Evolutionary conservation across 169 alveolate genomes (phyloP).

Genomic region (Plasmodium chabaudi): DNA sequence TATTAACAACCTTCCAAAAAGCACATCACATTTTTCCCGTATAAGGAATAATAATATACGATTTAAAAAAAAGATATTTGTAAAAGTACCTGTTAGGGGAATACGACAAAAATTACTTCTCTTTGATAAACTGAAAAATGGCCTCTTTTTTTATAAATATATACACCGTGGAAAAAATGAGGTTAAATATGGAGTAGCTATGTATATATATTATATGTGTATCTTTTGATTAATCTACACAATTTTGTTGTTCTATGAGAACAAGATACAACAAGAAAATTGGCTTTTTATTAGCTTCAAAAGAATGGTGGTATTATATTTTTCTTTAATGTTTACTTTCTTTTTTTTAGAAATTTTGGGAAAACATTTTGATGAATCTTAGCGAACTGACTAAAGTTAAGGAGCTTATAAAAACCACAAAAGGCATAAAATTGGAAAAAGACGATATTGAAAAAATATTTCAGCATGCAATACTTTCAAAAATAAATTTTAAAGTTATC

Average conservation of each 20-base stretch:
- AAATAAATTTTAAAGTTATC: slow-evolving; percentile 14
- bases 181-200: slow-evolving; percentile 8
- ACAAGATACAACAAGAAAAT: no score
- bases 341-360: slow-evolving; percentile 25
- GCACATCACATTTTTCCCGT: neutral
- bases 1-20: neutral
- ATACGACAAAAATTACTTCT: slow-evolving; percentile 1
- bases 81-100: slow-evolving; percentile 4
- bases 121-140: slow-evolving; percentile 23
- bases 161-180: slow-evolving; percentile 18
- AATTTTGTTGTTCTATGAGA: no score
- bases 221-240: no score
- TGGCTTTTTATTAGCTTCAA: no score
- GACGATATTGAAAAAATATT: slow-evolving; percentile 36
- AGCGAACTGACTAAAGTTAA: slow-evolving; percentile 26
- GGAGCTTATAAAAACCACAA: slow-evolving; percentile 7
- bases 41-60: slow-evolving; percentile 5
- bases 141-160: slow-evolving; percentile 9
- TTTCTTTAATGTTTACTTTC: slow-evolving; percentile 27
- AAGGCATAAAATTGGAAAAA: slow-evolving; percentile 13
- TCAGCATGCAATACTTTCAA: slow-evolving; percentile 18
- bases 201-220: neutral
- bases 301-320: no score
- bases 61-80: neutral
- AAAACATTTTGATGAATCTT: slow-evolving; percentile 11